phyloP scores from a whole-genome alignment of 1,139 yeast species.

The Kurtzmaniella quercitrusa region DNA sequence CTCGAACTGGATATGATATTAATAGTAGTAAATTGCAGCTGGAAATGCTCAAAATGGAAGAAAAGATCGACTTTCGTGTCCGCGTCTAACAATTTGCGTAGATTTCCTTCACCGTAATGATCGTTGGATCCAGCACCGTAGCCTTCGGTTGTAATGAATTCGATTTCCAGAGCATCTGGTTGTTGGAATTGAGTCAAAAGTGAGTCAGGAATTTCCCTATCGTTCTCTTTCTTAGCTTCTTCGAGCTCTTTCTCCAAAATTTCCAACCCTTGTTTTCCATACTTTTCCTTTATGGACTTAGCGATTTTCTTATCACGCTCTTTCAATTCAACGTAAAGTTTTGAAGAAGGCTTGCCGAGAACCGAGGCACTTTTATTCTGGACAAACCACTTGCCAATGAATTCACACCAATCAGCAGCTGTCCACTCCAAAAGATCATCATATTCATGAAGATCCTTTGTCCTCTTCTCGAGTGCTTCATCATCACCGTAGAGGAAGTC shows the following conservation, averaged over 20 bases:
- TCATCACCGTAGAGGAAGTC: conserved; percentile 85
- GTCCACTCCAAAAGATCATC: conserved; percentile 61
- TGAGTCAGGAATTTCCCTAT: conserved; percentile 68
- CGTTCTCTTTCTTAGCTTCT: conserved; percentile 64
- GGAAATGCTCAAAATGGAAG: conserved; percentile 74
- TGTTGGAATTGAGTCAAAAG: conserved; percentile 57
- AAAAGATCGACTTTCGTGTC: conserved; percentile 29
- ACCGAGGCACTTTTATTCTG: conserved; percentile 71
- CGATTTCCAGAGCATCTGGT: conserved; percentile 74
- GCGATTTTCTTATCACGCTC: conserved; percentile 47
- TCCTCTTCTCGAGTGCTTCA: conserved; percentile 50
- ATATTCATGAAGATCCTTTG: conserved; percentile 56
- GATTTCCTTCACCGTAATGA: conserved; percentile 2
- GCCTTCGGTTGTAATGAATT: conserved; percentile 67
- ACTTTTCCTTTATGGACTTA: conserved; percentile 44
- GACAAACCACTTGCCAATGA: conserved; percentile 53
- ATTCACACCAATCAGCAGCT: conserved; percentile 59
- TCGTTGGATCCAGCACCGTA: conserved; percentile 45
- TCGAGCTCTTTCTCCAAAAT: conserved; percentile 49
- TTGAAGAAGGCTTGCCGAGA: conserved; percentile 70
- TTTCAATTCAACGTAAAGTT: conserved; percentile 52
- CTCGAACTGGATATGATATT: conserved; percentile 63
- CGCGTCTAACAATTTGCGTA: background rate
- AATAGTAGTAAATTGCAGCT: conserved; percentile 77
- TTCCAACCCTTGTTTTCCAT: conserved; percentile 61